These are phyloP conservation scores for Aspergillus uvarum DNA, from an alignment of 2,329 filamentous ascomycete species.

Conservation along the genomic window DNA sequence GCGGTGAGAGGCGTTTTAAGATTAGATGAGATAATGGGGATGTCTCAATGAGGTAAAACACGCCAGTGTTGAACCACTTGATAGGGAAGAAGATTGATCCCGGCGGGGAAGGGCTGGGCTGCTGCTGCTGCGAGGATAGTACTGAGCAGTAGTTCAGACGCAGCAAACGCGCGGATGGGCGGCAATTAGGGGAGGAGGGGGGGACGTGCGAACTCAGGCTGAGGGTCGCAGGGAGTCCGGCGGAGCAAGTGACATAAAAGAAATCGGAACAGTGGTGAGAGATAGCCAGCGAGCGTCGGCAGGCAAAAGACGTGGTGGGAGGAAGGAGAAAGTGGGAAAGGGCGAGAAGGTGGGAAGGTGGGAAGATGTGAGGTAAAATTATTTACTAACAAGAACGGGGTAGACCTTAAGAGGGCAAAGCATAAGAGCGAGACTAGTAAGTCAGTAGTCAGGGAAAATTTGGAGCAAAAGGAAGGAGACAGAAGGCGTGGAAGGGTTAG, in stretches of 20 bases:
- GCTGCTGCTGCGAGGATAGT: conserved; percentile 1
- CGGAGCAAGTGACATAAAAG: conserved; percentile 41
- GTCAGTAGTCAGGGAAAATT: not conserved
- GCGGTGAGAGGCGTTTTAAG: not conserved
- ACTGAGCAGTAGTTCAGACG: conserved; percentile 19
- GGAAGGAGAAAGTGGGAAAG: conserved; percentile 19
- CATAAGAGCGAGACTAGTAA: conserved; percentile 8
- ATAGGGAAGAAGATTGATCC: conserved; percentile 11
- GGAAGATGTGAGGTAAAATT: conserved; percentile 40
- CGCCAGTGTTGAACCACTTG: conserved; percentile 2
- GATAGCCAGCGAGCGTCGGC: conserved; percentile 27
- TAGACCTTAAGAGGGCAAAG: conserved; percentile 21
- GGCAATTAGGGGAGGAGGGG: conserved; percentile 34
- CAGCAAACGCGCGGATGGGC: conserved; percentile 42
- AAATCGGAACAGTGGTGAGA: conserved; percentile 32
- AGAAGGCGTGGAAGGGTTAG: not conserved
- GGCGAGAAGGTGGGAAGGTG: not conserved
- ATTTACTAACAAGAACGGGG: conserved; percentile 42
- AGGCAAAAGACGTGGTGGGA: conserved; percentile 21
- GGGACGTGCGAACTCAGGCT: conserved; percentile 39
- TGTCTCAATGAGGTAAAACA: conserved; percentile 8
- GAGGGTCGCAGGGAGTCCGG: conserved; percentile 20
- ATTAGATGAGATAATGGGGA: not conserved
- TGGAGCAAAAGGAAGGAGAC: not conserved
- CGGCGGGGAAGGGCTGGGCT: conserved; percentile 15